Evolutionary conservation across 1,284 basidiomycete genomes (phyloP).

Genomic region (Cryptococcus depauperatus): DNA sequence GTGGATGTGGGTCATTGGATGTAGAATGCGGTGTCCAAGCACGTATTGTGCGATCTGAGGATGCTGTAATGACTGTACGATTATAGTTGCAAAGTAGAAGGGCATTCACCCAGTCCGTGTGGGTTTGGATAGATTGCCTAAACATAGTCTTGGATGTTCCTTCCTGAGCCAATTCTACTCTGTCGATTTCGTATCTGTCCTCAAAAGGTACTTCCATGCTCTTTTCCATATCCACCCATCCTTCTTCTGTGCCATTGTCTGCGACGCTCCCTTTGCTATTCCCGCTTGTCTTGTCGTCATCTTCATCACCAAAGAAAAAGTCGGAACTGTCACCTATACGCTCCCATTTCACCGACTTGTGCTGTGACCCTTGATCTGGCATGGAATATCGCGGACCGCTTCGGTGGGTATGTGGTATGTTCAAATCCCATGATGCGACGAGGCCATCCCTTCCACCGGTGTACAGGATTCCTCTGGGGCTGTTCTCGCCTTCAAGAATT

Average conservation of each 20-base stretch:
- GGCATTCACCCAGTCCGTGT: constrained; percentile 96
- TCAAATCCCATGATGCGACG: constrained; percentile 84
- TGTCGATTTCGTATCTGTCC: constrained; percentile 68
- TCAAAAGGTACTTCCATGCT: constrained; percentile 53
- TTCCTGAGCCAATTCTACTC: neutral
- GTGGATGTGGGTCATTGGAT: constrained; percentile 47
- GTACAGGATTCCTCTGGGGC: constrained; percentile 88
- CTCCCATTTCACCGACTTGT: constrained; percentile 28
- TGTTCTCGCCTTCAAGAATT: constrained; percentile 53
- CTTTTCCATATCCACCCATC: constrained; percentile 15
- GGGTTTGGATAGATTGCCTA: constrained; percentile 73
- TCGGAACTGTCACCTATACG: constrained; percentile 40
- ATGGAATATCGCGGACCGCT: constrained; percentile 43
- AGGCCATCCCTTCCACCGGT: constrained; percentile 88
- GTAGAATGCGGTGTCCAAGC: constrained; percentile 80
- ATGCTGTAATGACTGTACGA: constrained; percentile 89
- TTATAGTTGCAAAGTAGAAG: constrained; percentile 85
- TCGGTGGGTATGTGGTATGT: constrained; percentile 54
- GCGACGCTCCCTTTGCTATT: constrained; percentile 54
- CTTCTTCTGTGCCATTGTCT: constrained; percentile 15
- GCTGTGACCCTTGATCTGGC: neutral
- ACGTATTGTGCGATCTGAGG: constrained; percentile 90
- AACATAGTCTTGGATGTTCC: constrained; percentile 48
- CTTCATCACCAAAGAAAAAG: constrained; percentile 60
- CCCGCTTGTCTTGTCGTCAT: constrained; percentile 44